A percentile compares a stretch with the other conserved stretches of the same genome.
Evolutionary conservation across 768 basidiomycete genomes (phyloP).

Genomic region (Nidularia pulvinata): DNA sequence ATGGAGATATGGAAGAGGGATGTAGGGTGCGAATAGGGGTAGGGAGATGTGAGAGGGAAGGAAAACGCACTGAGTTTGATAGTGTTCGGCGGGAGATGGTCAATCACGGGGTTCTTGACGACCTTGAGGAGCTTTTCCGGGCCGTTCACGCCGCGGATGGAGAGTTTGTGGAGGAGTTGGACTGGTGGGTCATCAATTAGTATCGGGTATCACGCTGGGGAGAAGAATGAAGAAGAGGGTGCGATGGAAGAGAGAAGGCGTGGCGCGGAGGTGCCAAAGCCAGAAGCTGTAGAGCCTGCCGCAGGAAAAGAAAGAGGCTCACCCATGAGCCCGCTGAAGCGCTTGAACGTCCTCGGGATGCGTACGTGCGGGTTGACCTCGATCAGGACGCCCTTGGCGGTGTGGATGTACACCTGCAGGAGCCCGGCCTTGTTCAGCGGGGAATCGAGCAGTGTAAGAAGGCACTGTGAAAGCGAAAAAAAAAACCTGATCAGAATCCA

Average conservation of each 20-base stretch:
- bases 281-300: no score
- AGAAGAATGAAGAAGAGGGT: constrained; percentile 4
- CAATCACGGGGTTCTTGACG: constrained; percentile 96
- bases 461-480: constrained; percentile 58
- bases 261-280: no score
- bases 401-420: constrained; percentile 98
- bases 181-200: constrained; percentile 45
- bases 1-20: no score
- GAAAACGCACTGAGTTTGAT: constrained; percentile 85
- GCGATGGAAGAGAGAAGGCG: no score
- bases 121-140: constrained; percentile 97
- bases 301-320: constrained; percentile 12
- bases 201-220: not conserved
- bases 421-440: constrained; percentile 97
- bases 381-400: constrained; percentile 93
- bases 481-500: not conserved
- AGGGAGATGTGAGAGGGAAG: not conserved
- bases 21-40: not conserved
- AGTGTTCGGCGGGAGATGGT: constrained; percentile 94
- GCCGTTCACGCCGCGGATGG: constrained; percentile 94
- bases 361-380: constrained; percentile 98
- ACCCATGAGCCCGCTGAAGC: constrained; percentile 99
- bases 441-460: constrained; percentile 94
- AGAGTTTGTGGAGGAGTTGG: constrained; percentile 95
- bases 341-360: constrained; percentile 98